Conservation (phyloP, 345 rosid species). For the Triadica sebifera region DNA sequence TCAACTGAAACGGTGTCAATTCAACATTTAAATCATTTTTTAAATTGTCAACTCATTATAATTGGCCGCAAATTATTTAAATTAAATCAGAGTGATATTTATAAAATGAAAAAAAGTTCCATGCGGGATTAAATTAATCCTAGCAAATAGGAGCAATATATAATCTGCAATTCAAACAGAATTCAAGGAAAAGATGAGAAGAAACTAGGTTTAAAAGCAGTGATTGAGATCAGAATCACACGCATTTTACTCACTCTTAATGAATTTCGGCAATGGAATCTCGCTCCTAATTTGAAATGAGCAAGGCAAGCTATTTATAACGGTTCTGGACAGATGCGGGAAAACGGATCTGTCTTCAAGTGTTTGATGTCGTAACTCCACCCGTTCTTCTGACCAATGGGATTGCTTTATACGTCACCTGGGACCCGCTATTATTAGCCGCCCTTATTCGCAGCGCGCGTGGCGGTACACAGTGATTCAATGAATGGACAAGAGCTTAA, state of each 20-base stretch:
- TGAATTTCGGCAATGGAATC: not conserved
- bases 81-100: too few relatives aligned
- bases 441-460: not conserved
- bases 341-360: not conserved
- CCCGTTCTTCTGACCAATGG: not conserved
- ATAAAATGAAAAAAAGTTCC: too few relatives aligned
- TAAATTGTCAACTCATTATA: too few relatives aligned
- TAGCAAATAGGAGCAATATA: too few relatives aligned
- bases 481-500: not conserved
- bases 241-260: not conserved
- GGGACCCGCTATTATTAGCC: conserved; percentile 9
- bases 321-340: not conserved
- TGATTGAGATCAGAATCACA: not conserved
- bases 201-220: too few relatives aligned
- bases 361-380: not conserved
- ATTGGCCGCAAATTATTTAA: too few relatives aligned
- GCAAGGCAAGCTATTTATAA: not conserved
- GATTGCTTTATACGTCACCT: not conserved
- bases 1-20: too few relatives aligned
- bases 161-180: too few relatives aligned
- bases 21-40: too few relatives aligned
- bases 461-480: not conserved
- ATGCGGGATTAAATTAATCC: too few relatives aligned
- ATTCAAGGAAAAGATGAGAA: too few relatives aligned
- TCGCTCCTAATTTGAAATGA: not conserved